These are phyloP conservation scores for Debaryomyces subglobosus DNA, from an alignment of 1,139 yeast species.

Conservation along the genomic window DNA sequence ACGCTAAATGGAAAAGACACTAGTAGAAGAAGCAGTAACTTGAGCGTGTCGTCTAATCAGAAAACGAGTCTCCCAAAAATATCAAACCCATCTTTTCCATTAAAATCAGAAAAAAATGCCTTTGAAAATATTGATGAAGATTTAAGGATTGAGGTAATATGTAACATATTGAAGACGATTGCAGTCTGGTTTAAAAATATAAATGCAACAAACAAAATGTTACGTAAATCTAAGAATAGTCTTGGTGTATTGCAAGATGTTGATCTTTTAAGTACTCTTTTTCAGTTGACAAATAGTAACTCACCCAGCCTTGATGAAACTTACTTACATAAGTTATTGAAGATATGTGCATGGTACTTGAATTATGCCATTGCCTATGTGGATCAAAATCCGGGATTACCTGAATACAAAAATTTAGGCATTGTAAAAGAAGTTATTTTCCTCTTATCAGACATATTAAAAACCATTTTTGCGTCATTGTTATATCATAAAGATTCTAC, in stretches of 20 bases:
- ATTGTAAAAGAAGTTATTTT: constrained; percentile 33
- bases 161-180: constrained; percentile 30
- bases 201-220: constrained; percentile 17
- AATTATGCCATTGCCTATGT: constrained; percentile 19
- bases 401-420: constrained; percentile 21
- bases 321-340: constrained; percentile 21
- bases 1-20: constrained; percentile 19
- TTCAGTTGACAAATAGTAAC: constrained; percentile 20
- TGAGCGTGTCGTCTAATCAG: constrained; percentile 2
- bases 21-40: background rate
- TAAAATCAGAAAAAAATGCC: background rate
- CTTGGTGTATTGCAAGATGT: constrained; percentile 1
- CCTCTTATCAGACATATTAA: constrained; percentile 30
- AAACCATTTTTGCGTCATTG: constrained; percentile 21
- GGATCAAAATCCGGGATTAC: constrained; percentile 16
- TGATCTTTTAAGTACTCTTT: constrained; percentile 14
- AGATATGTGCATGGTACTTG: constrained; percentile 24
- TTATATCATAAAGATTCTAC: constrained; percentile 14
- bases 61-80: background rate
- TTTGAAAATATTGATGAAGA: constrained; percentile 31
- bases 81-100: background rate
- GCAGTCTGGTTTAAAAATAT: constrained; percentile 27
- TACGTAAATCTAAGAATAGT: constrained; percentile 3
- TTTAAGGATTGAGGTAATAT: constrained; percentile 27
- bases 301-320: constrained; percentile 16